Base-by-base conservation (phyloP, 2,329 filamentous ascomycete genomes). In the Ophiostoma sp. region DNA sequence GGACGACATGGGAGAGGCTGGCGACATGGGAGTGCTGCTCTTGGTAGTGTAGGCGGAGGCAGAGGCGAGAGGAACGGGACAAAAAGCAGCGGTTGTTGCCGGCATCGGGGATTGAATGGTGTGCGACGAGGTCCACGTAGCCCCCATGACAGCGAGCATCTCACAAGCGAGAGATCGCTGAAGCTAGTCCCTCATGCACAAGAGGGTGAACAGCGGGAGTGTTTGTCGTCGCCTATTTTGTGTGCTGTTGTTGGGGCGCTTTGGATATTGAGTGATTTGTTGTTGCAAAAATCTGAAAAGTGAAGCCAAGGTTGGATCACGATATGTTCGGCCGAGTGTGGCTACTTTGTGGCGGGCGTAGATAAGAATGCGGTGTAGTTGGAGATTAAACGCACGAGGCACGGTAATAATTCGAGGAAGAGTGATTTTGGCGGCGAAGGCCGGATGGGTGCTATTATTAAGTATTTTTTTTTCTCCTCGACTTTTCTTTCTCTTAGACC, bases 81-180 rank as follows among this genome's bases (percentile, higher is more conserved):
- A 57, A 35, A 68, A 67, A 13, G 35, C 67, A 65, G 13, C 3
- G 68, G 68, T 27, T 27, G 67, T 17, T 41, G 67, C 41, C 41
- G 48, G 62, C 62, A 65, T 54, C 33, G 31, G 36, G 23, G 72
- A 64, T 23, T 71, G 68, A 27, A 72, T 54, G 6, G 72, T 54
- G 41, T 68, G 68, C 20, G 66, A 65, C 36, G 73, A 66, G 20
- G 54, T 62, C 39, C 70, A 52, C 48, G 62, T 65, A 23, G 72
- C 52, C 27, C 70, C 69, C 72, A 72, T 73, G 48, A 57, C 72
- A 44, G 73, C 73, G 35, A 71, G 67, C 72, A 73, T 73, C 71
- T 57, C 69, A 64, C 54, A 23, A 31, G 15, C 23, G 67, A 67
- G 68, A 64, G 41, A 35, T 27, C 54, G 68, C 52, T 70, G 68